These are phyloP conservation scores for Bruguiera gymnorhiza DNA, from an alignment of 345 rosid genomes.

Conservation along the genomic window DNA sequence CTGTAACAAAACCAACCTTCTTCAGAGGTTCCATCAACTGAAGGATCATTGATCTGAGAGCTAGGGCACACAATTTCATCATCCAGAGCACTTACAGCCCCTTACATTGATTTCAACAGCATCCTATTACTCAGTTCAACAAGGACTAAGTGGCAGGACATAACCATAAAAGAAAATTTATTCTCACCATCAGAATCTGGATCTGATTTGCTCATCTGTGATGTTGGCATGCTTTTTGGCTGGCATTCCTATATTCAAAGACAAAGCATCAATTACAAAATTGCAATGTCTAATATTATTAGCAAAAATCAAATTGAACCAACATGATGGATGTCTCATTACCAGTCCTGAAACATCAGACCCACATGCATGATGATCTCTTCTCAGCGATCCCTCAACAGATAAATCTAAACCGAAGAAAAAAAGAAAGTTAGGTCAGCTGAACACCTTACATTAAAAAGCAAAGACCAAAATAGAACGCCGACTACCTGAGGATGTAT, in stretches of 20 bases:
- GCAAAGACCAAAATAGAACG: background rate
- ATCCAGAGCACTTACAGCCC: slow-evolving; percentile 57
- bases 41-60: slow-evolving; percentile 38
- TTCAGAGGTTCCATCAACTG: slow-evolving; percentile 33
- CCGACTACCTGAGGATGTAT: slow-evolving; percentile 37
- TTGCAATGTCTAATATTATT: background rate
- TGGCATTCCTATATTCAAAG: slow-evolving; percentile 37
- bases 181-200: slow-evolving; percentile 72
- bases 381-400: slow-evolving; percentile 35
- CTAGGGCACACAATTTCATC: slow-evolving; percentile 47
- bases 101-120: slow-evolving; percentile 36
- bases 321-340: background rate
- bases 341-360: slow-evolving; percentile 49
- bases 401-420: slow-evolving; percentile 34
- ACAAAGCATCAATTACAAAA: slow-evolving; percentile 1
- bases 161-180: slow-evolving; percentile 16
- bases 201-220: slow-evolving; percentile 56
- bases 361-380: slow-evolving; percentile 28
- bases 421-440: slow-evolving; percentile 10
- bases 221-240: slow-evolving; percentile 37
- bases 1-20: slow-evolving; percentile 44
- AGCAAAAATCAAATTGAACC: background rate
- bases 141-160: slow-evolving; percentile 11
- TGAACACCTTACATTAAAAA: background rate
- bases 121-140: slow-evolving; percentile 21